Conservation (phyloP, 2,329 filamentous ascomycete species). For the Capronia coronata region DNA sequence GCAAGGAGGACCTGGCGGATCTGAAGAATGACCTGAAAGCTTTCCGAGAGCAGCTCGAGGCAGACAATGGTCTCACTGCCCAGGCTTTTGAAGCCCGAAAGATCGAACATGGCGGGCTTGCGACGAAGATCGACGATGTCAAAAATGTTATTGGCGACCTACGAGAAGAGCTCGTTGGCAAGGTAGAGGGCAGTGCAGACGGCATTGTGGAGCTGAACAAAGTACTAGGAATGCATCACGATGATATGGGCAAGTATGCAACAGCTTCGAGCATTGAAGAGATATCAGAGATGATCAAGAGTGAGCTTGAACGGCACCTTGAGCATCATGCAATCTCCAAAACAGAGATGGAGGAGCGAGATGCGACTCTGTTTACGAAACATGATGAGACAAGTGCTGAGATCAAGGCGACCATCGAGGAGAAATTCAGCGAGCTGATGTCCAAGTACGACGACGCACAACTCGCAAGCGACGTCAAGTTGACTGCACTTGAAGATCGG, state of each 20-base stretch:
- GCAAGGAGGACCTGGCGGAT: conserved; percentile 67
- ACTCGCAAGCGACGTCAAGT: conserved; percentile 63
- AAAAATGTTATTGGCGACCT: conserved; percentile 72
- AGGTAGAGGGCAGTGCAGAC: conserved; percentile 67
- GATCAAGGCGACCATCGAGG: conserved; percentile 57
- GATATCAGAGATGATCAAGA: conserved; percentile 67
- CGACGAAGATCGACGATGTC: conserved; percentile 71
- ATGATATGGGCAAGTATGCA: conserved; percentile 44
- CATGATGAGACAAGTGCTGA: conserved; percentile 55
- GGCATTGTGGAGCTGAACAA: conserved; percentile 51
- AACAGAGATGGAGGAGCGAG: conserved; percentile 63
- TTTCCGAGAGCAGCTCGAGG: conserved; percentile 61
- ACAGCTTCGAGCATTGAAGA: conserved; percentile 60
- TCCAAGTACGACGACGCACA: conserved; percentile 85
- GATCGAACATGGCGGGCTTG: conserved; percentile 70
- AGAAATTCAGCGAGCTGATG: conserved; percentile 74
- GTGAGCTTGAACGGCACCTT: conserved; percentile 81
- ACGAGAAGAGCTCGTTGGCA: conserved; percentile 66
- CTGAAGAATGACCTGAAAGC: conserved; percentile 66
- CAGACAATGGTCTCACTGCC: conserved; percentile 64
- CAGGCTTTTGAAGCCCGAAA: conserved; percentile 80
- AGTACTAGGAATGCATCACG: conserved; percentile 62
- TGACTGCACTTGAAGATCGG: conserved; percentile 65
- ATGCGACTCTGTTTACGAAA: conserved; percentile 51
- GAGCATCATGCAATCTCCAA: conserved; percentile 72